Evolutionary conservation across 331 rosid species (phyloP).

Genomic region (Stylosanthes scabra): DNA sequence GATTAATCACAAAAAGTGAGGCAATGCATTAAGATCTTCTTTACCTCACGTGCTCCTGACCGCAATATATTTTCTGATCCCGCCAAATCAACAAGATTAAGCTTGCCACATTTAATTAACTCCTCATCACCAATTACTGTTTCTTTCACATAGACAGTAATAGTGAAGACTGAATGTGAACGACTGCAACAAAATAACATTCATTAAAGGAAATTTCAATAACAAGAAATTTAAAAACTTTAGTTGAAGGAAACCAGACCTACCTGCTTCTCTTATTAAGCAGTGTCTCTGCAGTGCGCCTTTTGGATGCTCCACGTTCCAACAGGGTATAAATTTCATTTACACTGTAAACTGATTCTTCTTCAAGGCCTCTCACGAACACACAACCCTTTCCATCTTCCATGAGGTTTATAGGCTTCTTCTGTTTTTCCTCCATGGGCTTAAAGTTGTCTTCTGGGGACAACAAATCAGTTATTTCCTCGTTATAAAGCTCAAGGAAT

Average conservation of each 20-base stretch:
- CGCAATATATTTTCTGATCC: constrained; percentile 98
- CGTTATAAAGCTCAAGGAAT: constrained; percentile 93
- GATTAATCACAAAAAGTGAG: constrained; percentile 12
- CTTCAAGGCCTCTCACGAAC: constrained; percentile 90
- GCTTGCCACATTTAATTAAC: constrained; percentile 94
- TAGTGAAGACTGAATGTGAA: constrained; percentile 93
- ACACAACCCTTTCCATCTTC: constrained; percentile 98
- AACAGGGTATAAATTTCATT: constrained; percentile 80
- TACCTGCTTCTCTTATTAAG: constrained; percentile 95
- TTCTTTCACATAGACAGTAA: constrained; percentile 87
- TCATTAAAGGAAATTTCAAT: neutral
- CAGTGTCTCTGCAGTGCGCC: constrained; percentile 96
- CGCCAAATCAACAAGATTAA: constrained; percentile 96
- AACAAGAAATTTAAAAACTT: constrained; percentile 5
- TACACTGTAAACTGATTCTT: constrained; percentile 80
- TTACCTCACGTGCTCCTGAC: constrained; percentile 97
- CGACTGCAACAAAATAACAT: constrained; percentile 66
- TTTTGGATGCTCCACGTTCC: constrained; percentile 86
- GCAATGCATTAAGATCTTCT: constrained; percentile 1
- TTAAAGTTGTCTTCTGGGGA: constrained; percentile 73
- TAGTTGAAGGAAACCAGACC: constrained; percentile 3
- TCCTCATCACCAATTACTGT: constrained; percentile 86
- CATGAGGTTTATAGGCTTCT: constrained; percentile 77
- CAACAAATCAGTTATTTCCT: constrained; percentile 88
- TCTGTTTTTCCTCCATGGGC: constrained; percentile 71